Evolutionary conservation across 306 rosid species (phyloP).

Genomic region (Dicorynia guianensis): DNA sequence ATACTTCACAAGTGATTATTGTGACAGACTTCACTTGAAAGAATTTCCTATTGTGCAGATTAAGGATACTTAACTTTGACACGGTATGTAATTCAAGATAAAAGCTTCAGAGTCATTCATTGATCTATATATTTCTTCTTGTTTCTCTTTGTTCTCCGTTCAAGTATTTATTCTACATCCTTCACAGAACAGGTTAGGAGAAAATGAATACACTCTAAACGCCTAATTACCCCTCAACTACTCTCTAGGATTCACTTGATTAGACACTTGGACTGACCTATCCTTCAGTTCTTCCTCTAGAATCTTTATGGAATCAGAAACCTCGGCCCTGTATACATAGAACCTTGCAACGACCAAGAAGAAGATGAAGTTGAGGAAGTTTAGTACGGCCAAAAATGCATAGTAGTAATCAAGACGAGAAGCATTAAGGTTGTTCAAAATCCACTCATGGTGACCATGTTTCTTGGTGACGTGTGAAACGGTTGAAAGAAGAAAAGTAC

Average conservation of each 20-base stretch:
- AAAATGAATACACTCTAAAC: too few species aligned
- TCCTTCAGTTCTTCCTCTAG: constrained; percentile 60
- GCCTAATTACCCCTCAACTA: not conserved
- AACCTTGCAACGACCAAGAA: constrained; percentile 49
- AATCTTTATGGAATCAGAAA: constrained; percentile 62
- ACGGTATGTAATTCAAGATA: not conserved
- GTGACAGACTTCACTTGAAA: too few species aligned
- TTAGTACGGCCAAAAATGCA: constrained; percentile 50
- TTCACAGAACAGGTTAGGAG: not conserved
- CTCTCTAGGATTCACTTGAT: constrained; percentile 9
- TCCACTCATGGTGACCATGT: constrained; percentile 60
- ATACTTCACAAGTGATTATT: too few species aligned
- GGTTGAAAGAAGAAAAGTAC: constrained; percentile 60
- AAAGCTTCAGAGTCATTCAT: not conserved
- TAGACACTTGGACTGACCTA: not conserved
- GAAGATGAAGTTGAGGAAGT: constrained; percentile 61
- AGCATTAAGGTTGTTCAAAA: constrained; percentile 66
- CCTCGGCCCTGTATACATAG: constrained; percentile 72
- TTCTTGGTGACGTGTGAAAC: constrained; percentile 54
- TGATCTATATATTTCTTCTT: not conserved
- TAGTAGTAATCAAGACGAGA: constrained; percentile 73
- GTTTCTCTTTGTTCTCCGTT: not conserved
- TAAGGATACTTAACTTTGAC: not conserved
- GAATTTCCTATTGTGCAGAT: too few species aligned
- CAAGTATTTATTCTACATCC: too few species aligned